Percentiles rank a stretch among this genome's conserved stretches.
These are phyloP conservation scores for Melampsora larici-populina DNA, from an alignment of 1,284 basidiomycete genomes.

Conservation along the genomic window DNA sequence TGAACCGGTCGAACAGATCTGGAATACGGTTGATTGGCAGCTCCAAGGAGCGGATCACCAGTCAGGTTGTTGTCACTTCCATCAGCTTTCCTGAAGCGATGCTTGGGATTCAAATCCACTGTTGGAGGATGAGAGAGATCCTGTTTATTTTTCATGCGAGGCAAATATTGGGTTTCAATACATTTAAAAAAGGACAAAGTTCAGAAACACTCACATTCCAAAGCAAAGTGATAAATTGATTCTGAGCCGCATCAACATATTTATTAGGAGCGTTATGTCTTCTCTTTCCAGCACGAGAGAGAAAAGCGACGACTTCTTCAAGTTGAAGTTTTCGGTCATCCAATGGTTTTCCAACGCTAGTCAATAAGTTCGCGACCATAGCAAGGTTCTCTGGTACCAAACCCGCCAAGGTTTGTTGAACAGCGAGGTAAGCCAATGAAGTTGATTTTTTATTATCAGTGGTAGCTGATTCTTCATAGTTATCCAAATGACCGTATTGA, in stretches of 20 bases:
- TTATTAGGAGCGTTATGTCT: slow-evolving; percentile 26
- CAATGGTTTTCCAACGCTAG: slow-evolving; percentile 25
- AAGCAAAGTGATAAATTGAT: slow-evolving; percentile 39
- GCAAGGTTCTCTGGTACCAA: slow-evolving; percentile 33
- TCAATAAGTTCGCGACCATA: slow-evolving; percentile 6
- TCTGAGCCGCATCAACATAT: slow-evolving; percentile 30
- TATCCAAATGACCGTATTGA: slow-evolving; percentile 3
- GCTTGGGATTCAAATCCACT: slow-evolving; percentile 23
- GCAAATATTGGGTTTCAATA: neutral
- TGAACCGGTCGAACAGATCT: slow-evolving; percentile 35
- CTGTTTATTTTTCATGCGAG: neutral
- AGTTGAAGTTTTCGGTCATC: slow-evolving; percentile 41
- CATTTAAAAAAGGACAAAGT: neutral
- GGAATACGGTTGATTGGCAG: slow-evolving; percentile 35
- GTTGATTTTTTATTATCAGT: slow-evolving; percentile 29
- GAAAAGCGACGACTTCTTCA: slow-evolving; percentile 34
- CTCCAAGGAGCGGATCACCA: slow-evolving; percentile 29
- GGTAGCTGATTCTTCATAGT: slow-evolving; percentile 3
- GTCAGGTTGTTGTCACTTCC: slow-evolving; percentile 40
- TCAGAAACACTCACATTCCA: slow-evolving; percentile 23
- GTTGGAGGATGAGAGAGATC: slow-evolving; percentile 43
- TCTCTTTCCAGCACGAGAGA: slow-evolving; percentile 13
- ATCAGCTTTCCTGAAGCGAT: slow-evolving; percentile 32
- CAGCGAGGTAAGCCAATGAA: slow-evolving; percentile 24
- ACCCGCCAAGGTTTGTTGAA: slow-evolving; percentile 35